Percentiles rank a stretch among this genome's conserved stretches.
These are phyloP conservation scores for Ogataea glucozyma DNA, from an alignment of 805 yeast species.

Conservation along the genomic window DNA sequence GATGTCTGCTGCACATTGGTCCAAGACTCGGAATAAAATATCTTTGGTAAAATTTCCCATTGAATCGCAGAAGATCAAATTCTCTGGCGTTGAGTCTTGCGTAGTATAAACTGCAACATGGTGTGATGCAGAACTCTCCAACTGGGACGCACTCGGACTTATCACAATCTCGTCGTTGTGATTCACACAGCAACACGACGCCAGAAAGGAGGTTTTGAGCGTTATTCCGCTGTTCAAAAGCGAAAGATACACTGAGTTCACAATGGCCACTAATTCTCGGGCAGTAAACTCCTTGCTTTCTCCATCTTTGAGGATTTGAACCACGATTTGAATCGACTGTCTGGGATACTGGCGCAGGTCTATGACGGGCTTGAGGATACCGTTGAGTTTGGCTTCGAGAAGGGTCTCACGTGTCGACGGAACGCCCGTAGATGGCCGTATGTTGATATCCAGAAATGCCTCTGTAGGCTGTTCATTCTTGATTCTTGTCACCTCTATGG, in stretches of 20 bases:
- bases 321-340: slow-evolving; percentile 68
- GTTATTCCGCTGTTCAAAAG: slow-evolving; percentile 80
- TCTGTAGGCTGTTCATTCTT: slow-evolving; percentile 83
- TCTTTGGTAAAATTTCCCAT: slow-evolving; percentile 65
- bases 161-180: slow-evolving; percentile 34
- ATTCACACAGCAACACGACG: slow-evolving; percentile 42
- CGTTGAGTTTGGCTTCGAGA: slow-evolving; percentile 68
- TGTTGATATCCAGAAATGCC: slow-evolving; percentile 74
- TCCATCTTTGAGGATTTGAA: slow-evolving; percentile 61
- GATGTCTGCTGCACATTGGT: slow-evolving; percentile 49
- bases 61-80: slow-evolving; percentile 70
- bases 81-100: slow-evolving; percentile 48
- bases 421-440: slow-evolving; percentile 77
- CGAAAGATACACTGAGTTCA: slow-evolving; percentile 75
- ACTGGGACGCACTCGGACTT: slow-evolving; percentile 48
- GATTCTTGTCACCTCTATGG: slow-evolving; percentile 71
- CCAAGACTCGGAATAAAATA: slow-evolving; percentile 54
- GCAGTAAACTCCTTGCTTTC: slow-evolving; percentile 38
- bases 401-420: slow-evolving; percentile 72
- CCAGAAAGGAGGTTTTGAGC: slow-evolving; percentile 59
- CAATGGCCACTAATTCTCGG: slow-evolving; percentile 63
- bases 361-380: slow-evolving; percentile 61
- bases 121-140: slow-evolving; percentile 50
- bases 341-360: slow-evolving; percentile 72
- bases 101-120: slow-evolving; percentile 68